phyloP scores from a whole-genome alignment of 768 basidiomycete genomes.

The Auricularia cornea region DNA sequence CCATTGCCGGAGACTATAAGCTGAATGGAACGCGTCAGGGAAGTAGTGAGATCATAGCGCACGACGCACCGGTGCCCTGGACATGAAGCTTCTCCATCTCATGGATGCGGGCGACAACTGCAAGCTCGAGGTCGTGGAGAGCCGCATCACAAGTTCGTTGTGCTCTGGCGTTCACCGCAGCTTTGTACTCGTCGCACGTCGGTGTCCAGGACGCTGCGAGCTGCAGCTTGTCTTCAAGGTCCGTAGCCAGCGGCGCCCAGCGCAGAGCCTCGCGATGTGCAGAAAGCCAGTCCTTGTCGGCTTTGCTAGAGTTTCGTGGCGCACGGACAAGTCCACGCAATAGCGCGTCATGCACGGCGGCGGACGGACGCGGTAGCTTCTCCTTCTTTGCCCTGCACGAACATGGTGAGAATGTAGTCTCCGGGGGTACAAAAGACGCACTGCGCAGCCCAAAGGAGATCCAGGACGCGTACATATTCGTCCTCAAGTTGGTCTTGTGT shows the following conservation, averaged over 20 bases:
- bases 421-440: background rate
- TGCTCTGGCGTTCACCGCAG: background rate
- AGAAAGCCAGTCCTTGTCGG: background rate
- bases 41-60: background rate
- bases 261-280: background rate
- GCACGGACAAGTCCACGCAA: background rate
- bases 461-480: background rate
- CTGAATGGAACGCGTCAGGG: background rate
- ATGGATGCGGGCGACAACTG: background rate
- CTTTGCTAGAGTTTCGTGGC: background rate
- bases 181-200: background rate
- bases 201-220: background rate
- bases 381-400: background rate
- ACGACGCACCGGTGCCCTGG: background rate
- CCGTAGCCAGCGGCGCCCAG: background rate
- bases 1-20: background rate
- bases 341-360: background rate
- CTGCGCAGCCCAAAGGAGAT: background rate
- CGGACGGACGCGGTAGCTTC: background rate
- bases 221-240: background rate
- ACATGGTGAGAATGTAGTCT: background rate
- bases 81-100: background rate
- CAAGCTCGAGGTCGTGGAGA: background rate
- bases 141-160: background rate
- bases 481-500: background rate